Evolutionary conservation across 2,329 filamentous ascomycete genomes (phyloP), one percentile per base, ranked within the genome.

Genomic region (Chaetoscypha palmicola): DNA sequence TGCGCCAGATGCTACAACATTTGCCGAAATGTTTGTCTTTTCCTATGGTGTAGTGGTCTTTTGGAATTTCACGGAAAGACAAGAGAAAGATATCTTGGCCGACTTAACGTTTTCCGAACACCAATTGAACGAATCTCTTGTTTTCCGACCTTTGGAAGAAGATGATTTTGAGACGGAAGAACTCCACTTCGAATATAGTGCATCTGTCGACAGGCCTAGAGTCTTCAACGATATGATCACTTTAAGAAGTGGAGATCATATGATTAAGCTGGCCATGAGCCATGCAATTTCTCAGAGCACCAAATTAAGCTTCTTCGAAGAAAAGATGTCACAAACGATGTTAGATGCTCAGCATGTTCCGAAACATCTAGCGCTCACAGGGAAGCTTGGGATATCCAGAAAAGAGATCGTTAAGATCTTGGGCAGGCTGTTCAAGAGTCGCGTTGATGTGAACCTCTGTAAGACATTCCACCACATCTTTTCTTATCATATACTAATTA

Each of bases 201-300:
- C 80, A 1, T 76, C 87, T 46, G 88, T 92, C 24, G 83, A 89
- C 50, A 79, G 90, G 38, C 92, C 92, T 3, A 79, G 92, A 45
- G 86, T 98, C 22, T 98, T 94, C 69, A 97, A 98, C 66, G 92
- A 98, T 65, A 98, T 98, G 92, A 97, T 98, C 58, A 98, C 92
- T 0, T 70, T 98, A 34, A 76, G 94, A 50, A 94, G 88, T 48
- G 83, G 87, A 30, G 92, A 98, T 67, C 92, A 98, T 67, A 97
- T 98, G 91, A 94, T 97, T 62, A 97, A 97, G 67, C 74, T 98
- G 12, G 89, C 91, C 24, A 98, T 98, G 70, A 94, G 86, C 63
- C 92, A 98, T 62, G 92, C 90, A 28, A 96, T 98, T 55, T 89
- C 89, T 1, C 92, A 98, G 66, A 96, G 90, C 64, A 98, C 92